A percentile compares a stretch with the other conserved stretches of the same genome.
phyloP scores from a whole-genome alignment of 768 basidiomycete species.

The Daedaleopsis nitida region DNA sequence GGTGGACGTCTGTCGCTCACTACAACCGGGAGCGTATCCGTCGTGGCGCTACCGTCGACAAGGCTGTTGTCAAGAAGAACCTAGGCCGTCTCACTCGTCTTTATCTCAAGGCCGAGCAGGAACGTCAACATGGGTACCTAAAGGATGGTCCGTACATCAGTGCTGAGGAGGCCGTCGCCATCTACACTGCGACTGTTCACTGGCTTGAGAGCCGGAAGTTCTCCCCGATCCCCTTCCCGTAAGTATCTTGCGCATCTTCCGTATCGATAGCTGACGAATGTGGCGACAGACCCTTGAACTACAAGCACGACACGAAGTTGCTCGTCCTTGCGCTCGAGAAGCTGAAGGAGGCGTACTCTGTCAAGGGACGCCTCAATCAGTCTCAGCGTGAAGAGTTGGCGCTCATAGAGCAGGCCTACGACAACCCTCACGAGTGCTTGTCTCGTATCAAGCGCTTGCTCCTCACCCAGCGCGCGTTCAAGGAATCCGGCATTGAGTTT shows the following conservation, averaged over 20 bases:
- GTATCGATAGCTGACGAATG: background rate
- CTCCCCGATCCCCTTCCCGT: constrained; percentile 98
- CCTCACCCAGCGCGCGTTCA: constrained; percentile 97
- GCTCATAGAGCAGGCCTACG: constrained; percentile 97
- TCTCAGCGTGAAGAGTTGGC: constrained; percentile 98
- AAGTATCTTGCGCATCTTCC: constrained; percentile 28
- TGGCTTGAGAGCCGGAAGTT: constrained; percentile 99
- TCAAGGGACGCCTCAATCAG: constrained; percentile 96
- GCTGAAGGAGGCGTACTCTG: constrained; percentile 97
- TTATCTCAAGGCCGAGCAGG: constrained; percentile 98
- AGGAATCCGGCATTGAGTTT: constrained; percentile 96
- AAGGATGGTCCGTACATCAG: constrained; percentile 99
- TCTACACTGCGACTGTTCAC: constrained; percentile 98
- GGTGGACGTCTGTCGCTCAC: constrained; percentile 99
- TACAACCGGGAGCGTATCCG: constrained; percentile 98
- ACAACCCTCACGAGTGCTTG: constrained; percentile 98
- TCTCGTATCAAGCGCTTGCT: constrained; percentile 98
- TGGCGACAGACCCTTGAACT: constrained; percentile 70
- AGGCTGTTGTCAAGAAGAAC: constrained; percentile 99
- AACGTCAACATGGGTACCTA: constrained; percentile 96
- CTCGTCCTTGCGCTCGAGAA: constrained; percentile 97
- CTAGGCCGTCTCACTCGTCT: constrained; percentile 95
- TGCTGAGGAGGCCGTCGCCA: constrained; percentile 97
- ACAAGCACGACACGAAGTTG: constrained; percentile 99
- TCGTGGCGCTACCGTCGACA: constrained; percentile 95